Conservation (phyloP, 192 early-diverging fungal species). For the Coemansia sp. region DNA sequence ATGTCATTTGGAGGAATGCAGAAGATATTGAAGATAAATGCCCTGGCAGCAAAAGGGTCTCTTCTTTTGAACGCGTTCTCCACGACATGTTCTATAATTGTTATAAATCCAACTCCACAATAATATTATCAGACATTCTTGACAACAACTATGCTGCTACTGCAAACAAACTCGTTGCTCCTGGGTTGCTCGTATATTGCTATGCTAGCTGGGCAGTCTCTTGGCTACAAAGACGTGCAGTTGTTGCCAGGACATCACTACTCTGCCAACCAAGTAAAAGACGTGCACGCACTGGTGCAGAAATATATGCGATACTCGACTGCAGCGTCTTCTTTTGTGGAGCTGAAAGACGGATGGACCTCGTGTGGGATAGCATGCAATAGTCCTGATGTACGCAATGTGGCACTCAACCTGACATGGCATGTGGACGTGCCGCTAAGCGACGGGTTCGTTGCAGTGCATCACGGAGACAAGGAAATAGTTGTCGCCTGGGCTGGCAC, state of each 20-base stretch:
- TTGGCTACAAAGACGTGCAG: conserved; percentile 23
- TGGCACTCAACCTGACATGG: conserved; percentile 47
- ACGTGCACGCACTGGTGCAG: conserved; percentile 29
- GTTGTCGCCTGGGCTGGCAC: conserved; percentile 48
- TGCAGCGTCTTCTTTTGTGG: conserved; percentile 49
- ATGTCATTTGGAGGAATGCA: not conserved
- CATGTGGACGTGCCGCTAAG: conserved; percentile 40
- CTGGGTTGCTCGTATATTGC: not conserved
- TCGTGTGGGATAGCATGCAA: conserved; percentile 44
- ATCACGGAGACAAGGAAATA: conserved; percentile 31
- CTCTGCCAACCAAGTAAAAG: conserved; percentile 21
- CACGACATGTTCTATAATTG: not conserved
- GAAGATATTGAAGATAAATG: not conserved
- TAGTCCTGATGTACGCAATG: conserved; percentile 41
- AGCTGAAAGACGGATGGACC: conserved; percentile 31
- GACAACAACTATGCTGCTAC: not conserved
- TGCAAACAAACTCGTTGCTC: not conserved
- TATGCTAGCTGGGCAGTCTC: not conserved
- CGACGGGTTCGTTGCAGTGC: conserved; percentile 39
- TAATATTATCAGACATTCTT: not conserved
- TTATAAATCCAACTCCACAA: not conserved
- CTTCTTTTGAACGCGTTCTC: not conserved
- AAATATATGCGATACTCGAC: conserved; percentile 55
- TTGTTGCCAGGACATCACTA: conserved; percentile 35
- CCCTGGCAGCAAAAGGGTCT: not conserved